Conservation (phyloP, 2,329 filamentous ascomycete genomes). For the Emmonsiellopsis sp. region DNA sequence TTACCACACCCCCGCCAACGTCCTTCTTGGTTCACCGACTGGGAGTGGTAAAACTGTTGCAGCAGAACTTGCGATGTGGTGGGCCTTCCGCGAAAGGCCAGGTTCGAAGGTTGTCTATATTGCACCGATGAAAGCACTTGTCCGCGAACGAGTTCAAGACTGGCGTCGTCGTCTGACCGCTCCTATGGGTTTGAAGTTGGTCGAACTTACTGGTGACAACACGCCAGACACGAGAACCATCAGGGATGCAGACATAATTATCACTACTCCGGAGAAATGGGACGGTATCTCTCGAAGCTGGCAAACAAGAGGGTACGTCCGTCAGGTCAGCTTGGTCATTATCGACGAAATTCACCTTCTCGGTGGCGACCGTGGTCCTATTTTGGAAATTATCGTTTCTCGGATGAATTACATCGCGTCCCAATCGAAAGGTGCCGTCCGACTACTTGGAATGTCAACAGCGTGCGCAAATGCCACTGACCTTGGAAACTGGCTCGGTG, state of each 20-base stretch:
- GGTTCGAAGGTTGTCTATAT: conserved; percentile 98
- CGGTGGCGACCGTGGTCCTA: conserved; percentile 93
- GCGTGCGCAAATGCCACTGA: conserved; percentile 94
- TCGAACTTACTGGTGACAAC: conserved; percentile 95
- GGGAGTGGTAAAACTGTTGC: conserved; percentile 97
- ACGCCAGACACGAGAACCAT: conserved; percentile 96
- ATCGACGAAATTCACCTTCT: conserved; percentile 97
- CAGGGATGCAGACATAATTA: conserved; percentile 90
- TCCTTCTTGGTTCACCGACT: conserved; percentile 88
- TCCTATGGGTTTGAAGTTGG: conserved; percentile 79
- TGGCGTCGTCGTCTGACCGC: conserved; percentile 76
- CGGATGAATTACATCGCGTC: conserved; percentile 98
- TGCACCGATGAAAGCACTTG: conserved; percentile 97
- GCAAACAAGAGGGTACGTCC: conserved; percentile 94
- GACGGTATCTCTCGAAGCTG: conserved; percentile 98
- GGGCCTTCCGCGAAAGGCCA: conserved; percentile 89
- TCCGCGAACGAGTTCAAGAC: conserved; percentile 91
- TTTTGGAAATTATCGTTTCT: conserved; percentile 89
- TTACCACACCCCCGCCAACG: conserved; percentile 86
- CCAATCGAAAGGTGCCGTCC: conserved; percentile 79
- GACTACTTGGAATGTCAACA: conserved; percentile 96
- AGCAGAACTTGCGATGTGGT: conserved; percentile 97
- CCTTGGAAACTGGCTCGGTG: conserved; percentile 90
- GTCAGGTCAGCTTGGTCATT: conserved; percentile 89
- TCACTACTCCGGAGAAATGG: conserved; percentile 99